A percentile compares a stretch with the other conserved stretches of the same genome.
Conservation (phyloP, 2,329 filamentous ascomycete genomes). For the Trichoderma hamatum region DNA sequence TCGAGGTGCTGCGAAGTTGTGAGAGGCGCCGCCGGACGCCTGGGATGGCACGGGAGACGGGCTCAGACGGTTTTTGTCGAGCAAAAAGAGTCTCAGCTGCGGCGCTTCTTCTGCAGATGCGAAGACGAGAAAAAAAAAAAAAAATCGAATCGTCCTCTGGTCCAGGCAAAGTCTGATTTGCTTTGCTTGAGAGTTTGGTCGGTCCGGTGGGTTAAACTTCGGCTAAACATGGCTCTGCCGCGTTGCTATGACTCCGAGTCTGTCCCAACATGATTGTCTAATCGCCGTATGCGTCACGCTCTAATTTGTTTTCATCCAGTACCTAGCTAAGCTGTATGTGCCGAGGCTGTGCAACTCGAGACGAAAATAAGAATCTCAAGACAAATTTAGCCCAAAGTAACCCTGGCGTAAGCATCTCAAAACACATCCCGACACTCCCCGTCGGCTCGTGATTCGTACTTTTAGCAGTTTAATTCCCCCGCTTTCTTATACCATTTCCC, state of each 20-base stretch:
- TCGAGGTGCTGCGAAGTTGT: not conserved
- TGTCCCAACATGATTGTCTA: not conserved
- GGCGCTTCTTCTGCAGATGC: not conserved
- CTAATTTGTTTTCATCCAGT: not conserved
- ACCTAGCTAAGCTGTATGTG: not conserved
- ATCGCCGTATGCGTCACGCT: constrained; percentile 2
- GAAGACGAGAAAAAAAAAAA: not conserved
- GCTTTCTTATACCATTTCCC: not conserved
- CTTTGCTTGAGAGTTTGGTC: constrained; percentile 11
- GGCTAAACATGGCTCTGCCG: not conserved
- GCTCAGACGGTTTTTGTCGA: not conserved
- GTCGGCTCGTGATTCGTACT: not conserved
- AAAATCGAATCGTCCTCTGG: not conserved
- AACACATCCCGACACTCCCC: constrained; percentile 1
- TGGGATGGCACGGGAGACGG: not conserved
- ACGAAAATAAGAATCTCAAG: not conserved
- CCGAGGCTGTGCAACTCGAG: not conserved
- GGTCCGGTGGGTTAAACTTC: constrained; percentile 21
- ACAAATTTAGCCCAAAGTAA: not conserved
- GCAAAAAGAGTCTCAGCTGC: not conserved
- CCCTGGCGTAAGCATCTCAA: not conserved
- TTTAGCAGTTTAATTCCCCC: constrained; percentile 1
- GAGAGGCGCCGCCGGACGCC: not conserved
- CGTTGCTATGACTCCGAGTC: not conserved
- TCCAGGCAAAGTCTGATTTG: constrained; percentile 9